Conservation (phyloP, 306 rosid species). For the Nissolia schottii region DNA sequence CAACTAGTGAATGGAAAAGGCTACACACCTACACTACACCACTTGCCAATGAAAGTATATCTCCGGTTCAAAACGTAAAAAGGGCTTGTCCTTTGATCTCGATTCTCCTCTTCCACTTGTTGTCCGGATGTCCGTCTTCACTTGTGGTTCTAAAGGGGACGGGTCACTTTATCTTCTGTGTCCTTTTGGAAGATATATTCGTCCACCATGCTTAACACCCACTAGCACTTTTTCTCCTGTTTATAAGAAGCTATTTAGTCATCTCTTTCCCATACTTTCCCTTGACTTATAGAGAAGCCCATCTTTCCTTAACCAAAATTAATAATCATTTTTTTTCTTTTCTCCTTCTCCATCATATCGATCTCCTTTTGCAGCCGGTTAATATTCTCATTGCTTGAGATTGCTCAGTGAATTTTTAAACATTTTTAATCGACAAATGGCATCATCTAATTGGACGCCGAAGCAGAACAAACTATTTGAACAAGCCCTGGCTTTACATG, state of each 20-base stretch:
- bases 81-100: constrained; percentile 26
- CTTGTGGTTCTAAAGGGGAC: constrained; percentile 47
- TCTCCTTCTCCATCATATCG: background rate
- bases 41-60: background rate
- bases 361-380: background rate
- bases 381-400: background rate
- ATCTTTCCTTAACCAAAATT: constrained; percentile 16
- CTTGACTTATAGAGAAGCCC: constrained; percentile 29
- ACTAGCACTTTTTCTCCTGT: constrained; percentile 45
- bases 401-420: background rate
- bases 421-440: constrained; percentile 35
- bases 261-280: constrained; percentile 38
- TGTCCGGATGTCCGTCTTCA: constrained; percentile 32
- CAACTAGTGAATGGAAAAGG: background rate
- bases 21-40: no score
- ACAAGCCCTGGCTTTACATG: constrained; percentile 62
- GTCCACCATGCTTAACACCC: constrained; percentile 48
- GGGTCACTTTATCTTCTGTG: constrained; percentile 42
- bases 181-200: constrained; percentile 52
- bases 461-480: constrained; percentile 68
- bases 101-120: constrained; percentile 48
- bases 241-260: constrained; percentile 54
- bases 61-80: constrained; percentile 16
- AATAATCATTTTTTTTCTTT: background rate
- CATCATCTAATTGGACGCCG: constrained; percentile 67